Evolutionary conservation across 441 rosid species (phyloP).

Genomic region (Adansonia rubrostipa): DNA sequence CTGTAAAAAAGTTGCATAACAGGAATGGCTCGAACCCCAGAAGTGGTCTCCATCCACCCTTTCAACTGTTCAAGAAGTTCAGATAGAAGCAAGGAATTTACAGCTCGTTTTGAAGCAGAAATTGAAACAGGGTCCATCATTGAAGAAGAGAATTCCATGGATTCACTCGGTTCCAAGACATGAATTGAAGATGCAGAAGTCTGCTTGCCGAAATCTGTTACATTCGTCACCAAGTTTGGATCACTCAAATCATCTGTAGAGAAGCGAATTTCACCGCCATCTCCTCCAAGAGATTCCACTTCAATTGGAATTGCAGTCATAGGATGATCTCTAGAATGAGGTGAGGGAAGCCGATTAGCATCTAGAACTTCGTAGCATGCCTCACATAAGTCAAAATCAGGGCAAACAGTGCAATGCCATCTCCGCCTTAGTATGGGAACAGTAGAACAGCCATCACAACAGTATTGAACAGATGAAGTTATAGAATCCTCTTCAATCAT

Average conservation of each 20-base stretch:
- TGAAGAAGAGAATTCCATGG: conserved; percentile 85
- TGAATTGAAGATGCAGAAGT: conserved; percentile 92
- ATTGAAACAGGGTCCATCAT: conserved; percentile 81
- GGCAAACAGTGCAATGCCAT: conserved; percentile 99
- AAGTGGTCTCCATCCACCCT: conserved; percentile 95
- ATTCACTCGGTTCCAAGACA: conserved; percentile 88
- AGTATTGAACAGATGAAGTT: conserved; percentile 97
- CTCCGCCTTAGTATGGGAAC: conserved; percentile 97
- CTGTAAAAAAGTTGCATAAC: conserved; percentile 98
- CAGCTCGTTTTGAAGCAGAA: conserved; percentile 96
- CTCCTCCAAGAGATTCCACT: conserved; percentile 88
- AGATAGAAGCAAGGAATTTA: conserved; percentile 93
- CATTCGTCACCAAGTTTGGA: conserved; percentile 58
- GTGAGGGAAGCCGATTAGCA: conserved; percentile 90
- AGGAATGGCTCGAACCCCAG: conserved; percentile 94
- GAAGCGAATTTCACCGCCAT: conserved; percentile 85
- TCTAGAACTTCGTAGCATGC: conserved; percentile 92
- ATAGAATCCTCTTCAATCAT: conserved; percentile 98
- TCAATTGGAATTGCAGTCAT: conserved; percentile 99
- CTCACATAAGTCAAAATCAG: conserved; percentile 99
- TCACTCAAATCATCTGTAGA: conserved; percentile 75
- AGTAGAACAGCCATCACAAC: conserved; percentile 99
- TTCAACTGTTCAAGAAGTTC: conserved; percentile 94
- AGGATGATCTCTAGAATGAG: conserved; percentile 97
- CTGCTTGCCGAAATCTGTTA: conserved; percentile 53